Evolutionary conservation across 1,284 basidiomycete species (phyloP).

Genomic region (Ganoderma lingzhi): DNA sequence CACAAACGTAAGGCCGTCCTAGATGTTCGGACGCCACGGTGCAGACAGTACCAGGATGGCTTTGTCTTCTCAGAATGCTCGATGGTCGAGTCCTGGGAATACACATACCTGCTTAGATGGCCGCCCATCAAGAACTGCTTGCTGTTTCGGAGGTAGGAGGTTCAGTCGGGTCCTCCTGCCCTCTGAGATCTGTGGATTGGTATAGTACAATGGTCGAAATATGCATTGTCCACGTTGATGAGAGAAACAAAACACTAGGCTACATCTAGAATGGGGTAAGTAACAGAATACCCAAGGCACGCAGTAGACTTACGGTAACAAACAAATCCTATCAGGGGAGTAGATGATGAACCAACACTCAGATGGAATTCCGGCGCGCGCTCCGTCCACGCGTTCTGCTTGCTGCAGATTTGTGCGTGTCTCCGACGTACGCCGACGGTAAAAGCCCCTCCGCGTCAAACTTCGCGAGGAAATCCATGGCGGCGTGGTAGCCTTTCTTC

Average conservation of each 20-base stretch:
- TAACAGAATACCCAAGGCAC: not conserved
- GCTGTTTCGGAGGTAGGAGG: not conserved
- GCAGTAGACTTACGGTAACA: not conserved
- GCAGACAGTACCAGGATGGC: not conserved
- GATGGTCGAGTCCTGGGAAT: not conserved
- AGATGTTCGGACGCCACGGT: not conserved
- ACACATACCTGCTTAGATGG: not conserved
- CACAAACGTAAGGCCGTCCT: not conserved
- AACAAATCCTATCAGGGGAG: not conserved
- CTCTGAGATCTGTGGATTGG: not conserved
- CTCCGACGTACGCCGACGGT: slow-evolving; percentile 74
- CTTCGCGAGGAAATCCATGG: slow-evolving; percentile 76
- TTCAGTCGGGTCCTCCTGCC: not conserved
- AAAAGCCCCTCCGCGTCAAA: slow-evolving; percentile 87
- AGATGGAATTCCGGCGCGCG: slow-evolving; percentile 79
- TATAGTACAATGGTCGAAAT: not conserved
- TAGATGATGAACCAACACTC: slow-evolving; percentile 11
- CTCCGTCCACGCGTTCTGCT: slow-evolving; percentile 76
- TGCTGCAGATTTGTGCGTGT: slow-evolving; percentile 51
- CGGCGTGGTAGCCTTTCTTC: slow-evolving; percentile 83
- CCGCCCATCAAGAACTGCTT: not conserved
- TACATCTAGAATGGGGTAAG: slow-evolving; percentile 1
- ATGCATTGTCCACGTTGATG: slow-evolving; percentile 10
- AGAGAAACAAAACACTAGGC: slow-evolving; percentile 7
- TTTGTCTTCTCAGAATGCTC: not conserved